Percentiles rank a stretch among this genome's conserved stretches.
Evolutionary conservation across 2,329 filamentous ascomycete species (phyloP).

Genomic region (Aureobasidium sp.): DNA sequence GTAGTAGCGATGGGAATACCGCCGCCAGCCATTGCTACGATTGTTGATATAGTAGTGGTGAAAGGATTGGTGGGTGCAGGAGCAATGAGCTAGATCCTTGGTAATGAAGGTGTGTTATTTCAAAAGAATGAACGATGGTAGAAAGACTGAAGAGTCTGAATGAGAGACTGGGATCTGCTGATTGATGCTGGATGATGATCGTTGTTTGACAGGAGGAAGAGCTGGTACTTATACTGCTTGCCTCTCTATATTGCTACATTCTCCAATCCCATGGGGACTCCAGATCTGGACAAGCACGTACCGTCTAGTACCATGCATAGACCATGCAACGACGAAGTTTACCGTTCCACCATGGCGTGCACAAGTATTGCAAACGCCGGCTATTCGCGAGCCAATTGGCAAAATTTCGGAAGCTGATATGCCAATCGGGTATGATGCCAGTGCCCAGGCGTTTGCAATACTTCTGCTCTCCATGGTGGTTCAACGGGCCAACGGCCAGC

Average conservation of each 20-base stretch:
- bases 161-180: slow-evolving; percentile 13
- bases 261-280: slow-evolving; percentile 12
- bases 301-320: slow-evolving; percentile 2
- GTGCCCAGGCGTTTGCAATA: too few relatives aligned
- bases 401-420: too few relatives aligned
- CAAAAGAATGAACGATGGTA: slow-evolving; percentile 8
- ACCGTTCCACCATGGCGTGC: too few relatives aligned
- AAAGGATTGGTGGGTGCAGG: background rate
- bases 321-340: slow-evolving; percentile 12
- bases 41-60: background rate
- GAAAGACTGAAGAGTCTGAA: slow-evolving; percentile 6
- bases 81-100: slow-evolving; percentile 4
- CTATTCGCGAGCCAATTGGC: too few relatives aligned
- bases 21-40: slow-evolving; percentile 32
- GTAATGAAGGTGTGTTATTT: slow-evolving; percentile 7
- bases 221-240: slow-evolving; percentile 10
- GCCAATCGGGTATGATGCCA: too few relatives aligned
- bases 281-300: slow-evolving; percentile 12
- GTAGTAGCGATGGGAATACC: slow-evolving; percentile 32
- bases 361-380: too few relatives aligned
- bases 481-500: background rate
- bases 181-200: slow-evolving; percentile 8
- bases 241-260: background rate
- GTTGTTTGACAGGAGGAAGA: background rate
- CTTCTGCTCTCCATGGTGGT: too few relatives aligned